These are phyloP conservation scores for Phytophthora rubi DNA, from an alignment of 352 stramenopile genomes.

Conservation along the genomic window DNA sequence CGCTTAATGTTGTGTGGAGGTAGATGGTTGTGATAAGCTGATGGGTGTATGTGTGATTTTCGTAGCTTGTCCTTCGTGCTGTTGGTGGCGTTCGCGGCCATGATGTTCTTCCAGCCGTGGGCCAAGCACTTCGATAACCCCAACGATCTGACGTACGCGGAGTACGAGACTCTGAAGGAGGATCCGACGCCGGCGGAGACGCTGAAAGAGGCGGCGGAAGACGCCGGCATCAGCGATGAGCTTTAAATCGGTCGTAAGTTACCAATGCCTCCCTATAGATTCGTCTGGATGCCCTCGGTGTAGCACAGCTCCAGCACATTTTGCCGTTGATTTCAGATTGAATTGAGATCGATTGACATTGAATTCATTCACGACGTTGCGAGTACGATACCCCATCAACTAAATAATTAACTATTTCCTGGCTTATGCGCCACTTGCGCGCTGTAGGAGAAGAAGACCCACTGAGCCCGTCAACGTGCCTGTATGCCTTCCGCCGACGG, in stretches of 20 bases:
- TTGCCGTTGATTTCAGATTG: constrained; percentile 27
- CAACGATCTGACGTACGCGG: constrained; percentile 33
- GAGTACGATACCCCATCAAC: constrained; percentile 10
- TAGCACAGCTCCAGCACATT: constrained; percentile 8
- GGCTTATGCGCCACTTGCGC: constrained; percentile 30
- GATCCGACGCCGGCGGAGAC: constrained; percentile 27
- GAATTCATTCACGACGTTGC: constrained; percentile 33
- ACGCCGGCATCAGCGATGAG: constrained; percentile 38
- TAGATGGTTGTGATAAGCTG: background rate
- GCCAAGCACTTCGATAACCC: constrained; percentile 43
- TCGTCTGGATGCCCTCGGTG: constrained; percentile 6
- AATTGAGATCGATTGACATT: constrained; percentile 39
- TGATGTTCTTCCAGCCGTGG: constrained; percentile 84
- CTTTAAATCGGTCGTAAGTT: constrained; percentile 37
- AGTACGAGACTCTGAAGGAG: constrained; percentile 37
- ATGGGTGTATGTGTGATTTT: constrained; percentile 1
- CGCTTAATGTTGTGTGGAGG: background rate
- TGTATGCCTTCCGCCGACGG: constrained; percentile 58
- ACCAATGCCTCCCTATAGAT: constrained; percentile 17
- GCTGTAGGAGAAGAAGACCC: constrained; percentile 39
- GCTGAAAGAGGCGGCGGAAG: constrained; percentile 24
- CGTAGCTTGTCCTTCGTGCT: constrained; percentile 45
- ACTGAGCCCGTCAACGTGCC: constrained; percentile 66
- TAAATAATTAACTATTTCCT: constrained; percentile 38
- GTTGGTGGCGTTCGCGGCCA: constrained; percentile 63